A percentile compares a stretch with the other conserved stretches of the same genome.
phyloP scores from a whole-genome alignment of 306 rosid genomes.

The Citrullus amarus region DNA sequence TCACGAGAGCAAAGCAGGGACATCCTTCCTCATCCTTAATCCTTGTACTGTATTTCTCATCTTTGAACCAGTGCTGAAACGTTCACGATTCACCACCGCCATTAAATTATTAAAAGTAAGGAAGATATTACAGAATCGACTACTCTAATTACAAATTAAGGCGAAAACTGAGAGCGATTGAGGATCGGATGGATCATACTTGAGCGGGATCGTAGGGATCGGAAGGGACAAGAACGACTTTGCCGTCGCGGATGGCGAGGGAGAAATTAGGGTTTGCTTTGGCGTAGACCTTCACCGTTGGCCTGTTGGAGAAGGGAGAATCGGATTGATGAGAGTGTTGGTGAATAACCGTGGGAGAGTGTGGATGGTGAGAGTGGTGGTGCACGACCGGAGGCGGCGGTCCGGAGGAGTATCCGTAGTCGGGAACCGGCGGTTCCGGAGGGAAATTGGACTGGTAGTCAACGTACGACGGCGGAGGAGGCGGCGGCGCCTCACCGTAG shows the following conservation, averaged over 20 bases:
- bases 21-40: conserved; percentile 69
- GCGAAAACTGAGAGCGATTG: background rate
- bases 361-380: conserved; percentile 21
- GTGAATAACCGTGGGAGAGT: background rate
- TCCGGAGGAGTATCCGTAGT: conserved; percentile 17
- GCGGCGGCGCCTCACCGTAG: background rate
- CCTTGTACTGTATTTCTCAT: conserved; percentile 70
- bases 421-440: background rate
- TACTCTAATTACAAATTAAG: background rate
- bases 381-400: conserved; percentile 13
- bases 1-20: conserved; percentile 67
- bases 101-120: background rate
- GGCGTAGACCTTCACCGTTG: conserved; percentile 29
- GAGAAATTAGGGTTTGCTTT: conserved; percentile 47
- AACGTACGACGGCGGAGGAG: conserved; percentile 14
- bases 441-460: conserved; percentile 5
- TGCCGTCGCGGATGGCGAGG: conserved; percentile 38
- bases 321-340: conserved; percentile 17
- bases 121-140: background rate
- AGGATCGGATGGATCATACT: conserved; percentile 13
- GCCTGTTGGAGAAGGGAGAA: conserved; percentile 17
- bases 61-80: conserved; percentile 80
- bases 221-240: conserved; percentile 42
- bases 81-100: background rate
- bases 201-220: conserved; percentile 41